Evolutionary conservation across 164 flowering plant species (phyloP).

Genomic region (Kingdonia uniflora): DNA sequence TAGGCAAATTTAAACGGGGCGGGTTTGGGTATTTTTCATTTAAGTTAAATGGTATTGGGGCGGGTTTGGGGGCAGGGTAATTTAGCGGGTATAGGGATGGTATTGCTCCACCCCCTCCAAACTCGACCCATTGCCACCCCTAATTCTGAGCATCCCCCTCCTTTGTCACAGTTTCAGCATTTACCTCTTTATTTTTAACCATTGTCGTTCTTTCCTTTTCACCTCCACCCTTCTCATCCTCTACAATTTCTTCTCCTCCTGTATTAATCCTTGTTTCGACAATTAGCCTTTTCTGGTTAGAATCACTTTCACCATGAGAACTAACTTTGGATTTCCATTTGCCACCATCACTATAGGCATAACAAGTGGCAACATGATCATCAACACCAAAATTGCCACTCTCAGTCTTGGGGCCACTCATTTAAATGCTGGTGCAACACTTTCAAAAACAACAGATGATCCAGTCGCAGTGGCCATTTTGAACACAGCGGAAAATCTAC

Average conservation of each 20-base stretch:
- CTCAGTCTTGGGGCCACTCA: neutral
- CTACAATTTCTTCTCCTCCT: neutral
- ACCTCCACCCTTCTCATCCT: neutral
- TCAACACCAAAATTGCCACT: slow-evolving; percentile 1
- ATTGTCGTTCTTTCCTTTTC: neutral
- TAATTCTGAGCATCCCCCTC: too few species aligned
- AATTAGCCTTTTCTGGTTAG: neutral
- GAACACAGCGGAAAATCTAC: neutral
- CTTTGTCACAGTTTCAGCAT: neutral
- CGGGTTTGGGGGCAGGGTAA: too few species aligned
- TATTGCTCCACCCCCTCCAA: too few species aligned
- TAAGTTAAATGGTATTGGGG: too few species aligned
- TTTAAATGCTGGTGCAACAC: slow-evolving; percentile 2
- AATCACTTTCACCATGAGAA: neutral
- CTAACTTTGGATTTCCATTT: neutral
- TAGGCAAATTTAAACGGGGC: too few species aligned
- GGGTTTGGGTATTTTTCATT: too few species aligned
- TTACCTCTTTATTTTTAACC: too few species aligned
- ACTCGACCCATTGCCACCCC: too few species aligned
- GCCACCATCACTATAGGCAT: slow-evolving; percentile 1
- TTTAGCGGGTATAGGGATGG: too few species aligned
- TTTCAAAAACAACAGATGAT: neutral
- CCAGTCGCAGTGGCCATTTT: neutral
- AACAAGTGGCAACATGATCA: slow-evolving; percentile 5
- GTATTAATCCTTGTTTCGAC: neutral